Evolutionary conservation across 2,329 filamentous ascomycete genomes (phyloP).

Genomic region (Lojkania enalia): DNA sequence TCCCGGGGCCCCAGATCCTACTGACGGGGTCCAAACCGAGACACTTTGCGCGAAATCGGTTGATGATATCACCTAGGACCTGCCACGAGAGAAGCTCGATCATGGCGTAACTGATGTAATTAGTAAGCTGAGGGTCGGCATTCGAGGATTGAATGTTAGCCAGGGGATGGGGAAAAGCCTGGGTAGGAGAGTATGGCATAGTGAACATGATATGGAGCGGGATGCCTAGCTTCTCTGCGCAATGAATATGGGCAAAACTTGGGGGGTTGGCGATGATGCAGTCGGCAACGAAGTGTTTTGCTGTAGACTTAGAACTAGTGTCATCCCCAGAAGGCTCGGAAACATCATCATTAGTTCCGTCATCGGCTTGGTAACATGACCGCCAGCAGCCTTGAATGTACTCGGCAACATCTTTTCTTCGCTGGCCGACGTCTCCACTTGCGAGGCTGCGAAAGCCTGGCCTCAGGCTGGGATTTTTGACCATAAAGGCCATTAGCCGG

Average conservation of each 20-base stretch:
- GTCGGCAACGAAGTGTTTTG: constrained; percentile 71
- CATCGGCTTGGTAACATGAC: constrained; percentile 24
- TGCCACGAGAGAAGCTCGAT: constrained; percentile 57
- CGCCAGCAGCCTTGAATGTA: constrained; percentile 40
- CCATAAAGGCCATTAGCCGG: constrained; percentile 55
- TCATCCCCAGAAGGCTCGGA: not conserved
- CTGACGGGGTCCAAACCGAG: constrained; percentile 49
- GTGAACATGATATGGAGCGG: constrained; percentile 86
- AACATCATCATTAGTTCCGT: not conserved
- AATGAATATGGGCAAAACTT: constrained; percentile 72
- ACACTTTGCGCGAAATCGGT: constrained; percentile 44
- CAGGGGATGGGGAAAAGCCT: constrained; percentile 54
- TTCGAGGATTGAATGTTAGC: constrained; percentile 50
- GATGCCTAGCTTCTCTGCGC: constrained; percentile 72
- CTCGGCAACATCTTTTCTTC: constrained; percentile 33
- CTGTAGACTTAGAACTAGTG: no score
- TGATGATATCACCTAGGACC: constrained; percentile 53
- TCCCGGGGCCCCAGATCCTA: constrained; percentile 41
- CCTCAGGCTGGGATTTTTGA: constrained; percentile 51
- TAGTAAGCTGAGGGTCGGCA: constrained; percentile 41
- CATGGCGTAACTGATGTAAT: constrained; percentile 53
- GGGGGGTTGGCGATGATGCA: constrained; percentile 73
- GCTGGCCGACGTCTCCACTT: constrained; percentile 39
- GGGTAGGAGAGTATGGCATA: constrained; percentile 56
- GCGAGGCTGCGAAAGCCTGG: constrained; percentile 32